Evolutionary conservation across 768 basidiomycete genomes (phyloP).

Genomic region (Termitomyces sp.): DNA sequence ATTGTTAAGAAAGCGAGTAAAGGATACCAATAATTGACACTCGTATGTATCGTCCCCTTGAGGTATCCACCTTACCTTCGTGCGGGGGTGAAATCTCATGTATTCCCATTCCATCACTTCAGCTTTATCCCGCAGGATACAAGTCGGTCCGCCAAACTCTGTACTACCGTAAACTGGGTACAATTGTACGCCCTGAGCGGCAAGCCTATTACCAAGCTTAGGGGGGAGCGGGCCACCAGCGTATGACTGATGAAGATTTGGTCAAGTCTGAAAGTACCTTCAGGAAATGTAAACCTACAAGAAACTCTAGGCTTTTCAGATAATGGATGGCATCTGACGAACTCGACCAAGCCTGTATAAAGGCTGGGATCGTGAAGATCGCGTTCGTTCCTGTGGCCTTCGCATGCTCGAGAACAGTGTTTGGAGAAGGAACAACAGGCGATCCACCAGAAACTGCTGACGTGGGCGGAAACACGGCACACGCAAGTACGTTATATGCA

Average conservation of each 20-base stretch:
- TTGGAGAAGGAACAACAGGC: constrained; percentile 28
- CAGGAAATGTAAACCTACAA: constrained; percentile 16
- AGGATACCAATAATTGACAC: constrained; percentile 28
- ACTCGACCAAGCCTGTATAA: constrained; percentile 23
- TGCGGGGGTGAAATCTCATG: constrained; percentile 20
- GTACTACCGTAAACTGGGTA: constrained; percentile 21
- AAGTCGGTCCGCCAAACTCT: constrained; percentile 19
- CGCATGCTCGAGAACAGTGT: constrained; percentile 24
- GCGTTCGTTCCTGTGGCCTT: constrained; percentile 14
- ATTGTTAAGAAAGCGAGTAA: not conserved
- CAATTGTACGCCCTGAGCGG: constrained; percentile 22
- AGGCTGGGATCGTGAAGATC: constrained; percentile 21
- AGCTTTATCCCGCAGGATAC: constrained; percentile 1
- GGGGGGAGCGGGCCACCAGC: constrained; percentile 25
- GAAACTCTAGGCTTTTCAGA: constrained; percentile 17
- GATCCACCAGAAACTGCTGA: constrained; percentile 7
- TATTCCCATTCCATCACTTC: constrained; percentile 27
- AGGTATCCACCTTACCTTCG: constrained; percentile 23
- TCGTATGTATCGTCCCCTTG: constrained; percentile 32
- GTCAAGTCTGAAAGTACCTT: not conserved
- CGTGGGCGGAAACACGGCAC: constrained; percentile 21
- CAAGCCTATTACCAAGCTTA: constrained; percentile 24
- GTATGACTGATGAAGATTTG: constrained; percentile 16
- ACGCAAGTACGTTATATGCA: constrained; percentile 11
- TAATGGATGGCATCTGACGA: constrained; percentile 18